Base-by-base conservation (phyloP, 2,329 filamentous ascomycete genomes). In the Alternaria arborescens region DNA sequence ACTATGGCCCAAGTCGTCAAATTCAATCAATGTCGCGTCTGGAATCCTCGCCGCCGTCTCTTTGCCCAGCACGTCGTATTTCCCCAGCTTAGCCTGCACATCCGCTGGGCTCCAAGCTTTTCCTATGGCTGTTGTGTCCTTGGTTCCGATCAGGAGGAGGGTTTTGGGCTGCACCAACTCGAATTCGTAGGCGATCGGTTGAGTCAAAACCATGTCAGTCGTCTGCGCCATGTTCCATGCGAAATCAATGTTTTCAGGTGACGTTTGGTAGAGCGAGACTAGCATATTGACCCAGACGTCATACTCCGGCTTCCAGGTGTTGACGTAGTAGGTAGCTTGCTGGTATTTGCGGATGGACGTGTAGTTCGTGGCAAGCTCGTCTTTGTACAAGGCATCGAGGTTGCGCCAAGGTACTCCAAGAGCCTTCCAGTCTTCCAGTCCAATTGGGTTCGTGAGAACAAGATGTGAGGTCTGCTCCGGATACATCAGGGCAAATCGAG, bases 261-360 rank as follows among this genome's bases (percentile, higher is more conserved):
- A 81, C 4, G 54, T 51, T 54, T 79, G 64, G 75, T 87, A 87
- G 52, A 87, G 78, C 56, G 82, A 81, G 59, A 81, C 78, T 16
- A 85, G 79, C 85, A 87, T 87, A 43, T 81, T 79, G 51, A 86
- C 85, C 84, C 84, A 87, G 12, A 80, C 74, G 62, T 86, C 84
- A 72, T 86, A 87, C 10, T 77, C 76, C 2, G 77, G 68, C 41
- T 79, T 72, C 85, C 85, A 87, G 20, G 79, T 76, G 41, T 65
- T 66, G 48, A 70, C 70, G 50, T 74, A 74, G 42, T 74, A 74
- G 18, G 72, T 74, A 1, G 66, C 55, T 46, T 75, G 71, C 43
- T 75, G 66, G 52, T 75, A 75, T 16, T 60, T 68, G n/a, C 68
- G 68, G 16, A 75, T 67, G 6, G 63, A 65, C 0, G 66, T 67